Evolutionary conservation across 352 stramenopile genomes (phyloP), one percentile per base, ranked within the genome.

Genomic region (Globisporangium acanthophoron): DNA sequence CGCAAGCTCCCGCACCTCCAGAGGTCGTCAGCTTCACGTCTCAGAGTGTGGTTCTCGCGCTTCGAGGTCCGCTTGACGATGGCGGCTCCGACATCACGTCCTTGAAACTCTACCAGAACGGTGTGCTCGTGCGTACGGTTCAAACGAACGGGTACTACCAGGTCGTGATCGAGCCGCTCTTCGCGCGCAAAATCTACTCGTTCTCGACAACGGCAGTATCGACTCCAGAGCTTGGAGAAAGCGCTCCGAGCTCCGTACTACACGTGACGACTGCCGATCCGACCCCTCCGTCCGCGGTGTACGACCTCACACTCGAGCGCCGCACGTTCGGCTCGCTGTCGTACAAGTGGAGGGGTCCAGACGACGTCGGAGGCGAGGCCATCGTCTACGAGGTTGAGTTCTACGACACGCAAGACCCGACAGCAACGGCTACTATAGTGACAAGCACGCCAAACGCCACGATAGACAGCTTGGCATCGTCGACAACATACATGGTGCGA

Each of bases 81-180:
- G 78, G 78, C 35, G 74, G 74, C 11, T 45, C 73, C 3, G n/a
- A 64, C 0, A 56, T 89, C 7, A 69, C 66, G 3, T 29, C 39
- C 1, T 55, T 85, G 2, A 24, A 60, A 5, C 43, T 89, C 9
- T 86, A 80, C 50, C 76, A 76, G 61, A 62, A 89, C 52, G 73
- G 62, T 12, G 45, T 65, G 5, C 61, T 69, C 15, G 59, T 74
- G 24, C 39, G 54, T 2, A 65, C 59, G 3, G 46, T 73, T 5
- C 40, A 52, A 33, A 60, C 57, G 15, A 58, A 52, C 3, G 64
- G 63, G 16, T 67, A 39, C 5, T 61, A 59, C 6, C 48, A 80
- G 39, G 49, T 65, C 1, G 53, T 63, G 3, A 27, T 87, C 1
- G 52, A 52, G 0, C 56, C 63, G 20, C 59, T 88, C 3, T 58